phyloP scores from a whole-genome alignment of 2,329 filamentous ascomycete genomes.

The Trichoderma breve region DNA sequence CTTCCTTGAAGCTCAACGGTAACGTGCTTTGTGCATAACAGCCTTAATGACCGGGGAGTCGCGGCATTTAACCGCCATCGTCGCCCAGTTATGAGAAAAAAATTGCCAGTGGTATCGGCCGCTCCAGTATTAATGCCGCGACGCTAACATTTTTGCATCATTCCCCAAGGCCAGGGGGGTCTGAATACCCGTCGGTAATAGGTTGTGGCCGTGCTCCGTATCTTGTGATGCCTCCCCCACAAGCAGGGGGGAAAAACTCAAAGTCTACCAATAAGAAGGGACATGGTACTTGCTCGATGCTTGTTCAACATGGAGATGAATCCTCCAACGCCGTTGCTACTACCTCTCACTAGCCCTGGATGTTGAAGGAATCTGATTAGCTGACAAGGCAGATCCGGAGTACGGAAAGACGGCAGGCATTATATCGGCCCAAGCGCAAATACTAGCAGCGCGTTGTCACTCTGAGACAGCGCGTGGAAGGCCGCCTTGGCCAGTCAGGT shows the following conservation, averaged over 20 bases:
- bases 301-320: not conserved
- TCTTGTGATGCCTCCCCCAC: constrained; percentile 14
- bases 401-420: constrained; percentile 8
- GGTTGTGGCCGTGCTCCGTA: not conserved
- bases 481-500: not conserved
- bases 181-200: not conserved
- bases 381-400: constrained; percentile 3
- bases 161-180: not conserved
- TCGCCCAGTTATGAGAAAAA: not conserved
- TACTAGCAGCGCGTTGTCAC: not conserved
- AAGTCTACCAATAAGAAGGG: not conserved
- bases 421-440: not conserved
- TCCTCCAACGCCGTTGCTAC: not conserved
- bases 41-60: constrained; percentile 9
- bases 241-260: not conserved
- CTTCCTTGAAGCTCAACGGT: not conserved
- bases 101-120: constrained; percentile 2
- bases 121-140: constrained; percentile 13
- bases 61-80: constrained; percentile 3
- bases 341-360: not conserved
- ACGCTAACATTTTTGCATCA: constrained; percentile 13
- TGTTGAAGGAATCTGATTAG: not conserved
- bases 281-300: not conserved
- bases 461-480: not conserved
- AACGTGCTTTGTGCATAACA: not conserved